Evolutionary conservation across 2,329 filamentous ascomycete genomes (phyloP).

Genomic region (Rhinocladiella mackenziei): DNA sequence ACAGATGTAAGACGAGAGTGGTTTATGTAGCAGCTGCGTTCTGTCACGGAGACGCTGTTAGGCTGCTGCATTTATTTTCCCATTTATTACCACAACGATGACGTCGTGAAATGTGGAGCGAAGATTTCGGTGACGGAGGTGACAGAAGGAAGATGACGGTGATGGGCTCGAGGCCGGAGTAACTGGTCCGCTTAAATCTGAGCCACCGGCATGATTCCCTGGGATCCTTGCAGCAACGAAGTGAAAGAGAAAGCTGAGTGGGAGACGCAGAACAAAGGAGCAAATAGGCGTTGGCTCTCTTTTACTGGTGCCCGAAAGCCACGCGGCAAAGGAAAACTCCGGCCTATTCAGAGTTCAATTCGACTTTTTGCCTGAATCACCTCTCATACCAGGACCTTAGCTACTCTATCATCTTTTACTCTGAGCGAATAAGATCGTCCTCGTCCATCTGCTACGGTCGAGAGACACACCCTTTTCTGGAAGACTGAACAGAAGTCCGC

Average conservation of each 20-base stretch:
- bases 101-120: constrained; percentile 12
- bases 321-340: constrained; percentile 3
- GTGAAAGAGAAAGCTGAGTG: too few species aligned
- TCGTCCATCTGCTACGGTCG: neutral
- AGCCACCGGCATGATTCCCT: too few species aligned
- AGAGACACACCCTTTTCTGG: neutral
- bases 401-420: neutral
- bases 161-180: constrained; percentile 3
- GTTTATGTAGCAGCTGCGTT: too few species aligned
- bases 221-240: too few species aligned
- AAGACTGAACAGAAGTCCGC: neutral
- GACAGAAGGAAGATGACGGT: neutral
- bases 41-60: too few species aligned
- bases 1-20: neutral
- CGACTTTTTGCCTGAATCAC: neutral
- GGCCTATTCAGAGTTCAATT: neutral
- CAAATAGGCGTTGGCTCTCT: too few species aligned
- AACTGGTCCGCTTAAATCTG: too few species aligned
- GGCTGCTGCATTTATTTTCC: too few species aligned
- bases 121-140: too few species aligned
- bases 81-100: constrained; percentile 3
- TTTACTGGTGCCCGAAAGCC: neutral
- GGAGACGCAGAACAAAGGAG: too few species aligned
- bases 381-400: neutral
- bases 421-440: neutral